These are phyloP conservation scores for Cyberlindnera veronae DNA, from an alignment of 805 yeast species.

Conservation along the genomic window DNA sequence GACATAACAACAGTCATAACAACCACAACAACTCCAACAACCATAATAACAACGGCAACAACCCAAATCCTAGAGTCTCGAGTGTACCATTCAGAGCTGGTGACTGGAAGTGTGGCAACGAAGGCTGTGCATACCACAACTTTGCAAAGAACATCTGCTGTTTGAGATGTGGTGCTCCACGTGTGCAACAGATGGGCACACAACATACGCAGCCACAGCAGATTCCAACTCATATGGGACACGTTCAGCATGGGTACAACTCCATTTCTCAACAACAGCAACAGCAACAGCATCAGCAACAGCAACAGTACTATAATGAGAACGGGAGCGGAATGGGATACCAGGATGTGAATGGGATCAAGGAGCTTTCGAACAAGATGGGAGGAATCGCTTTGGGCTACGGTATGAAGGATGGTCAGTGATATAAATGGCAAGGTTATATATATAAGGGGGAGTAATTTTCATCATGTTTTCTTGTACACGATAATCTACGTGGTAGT, in stretches of 20 bases:
- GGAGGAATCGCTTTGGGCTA: constrained; percentile 21
- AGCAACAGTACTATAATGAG: constrained; percentile 8
- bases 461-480: too few relatives aligned
- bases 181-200: constrained; percentile 25
- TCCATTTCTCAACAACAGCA: constrained; percentile 10
- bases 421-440: too few relatives aligned
- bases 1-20: constrained; percentile 14
- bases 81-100: constrained; percentile 95
- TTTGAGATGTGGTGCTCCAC: constrained; percentile 82
- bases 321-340: too few relatives aligned
- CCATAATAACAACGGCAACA: constrained; percentile 17
- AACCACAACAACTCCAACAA: constrained; percentile 22
- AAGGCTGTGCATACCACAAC: constrained; percentile 80
- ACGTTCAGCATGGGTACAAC: constrained; percentile 3
- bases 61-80: constrained; percentile 32
- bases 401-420: constrained; percentile 5
- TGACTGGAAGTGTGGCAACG: constrained; percentile 89
- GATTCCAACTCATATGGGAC: neutral
- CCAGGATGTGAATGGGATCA: constrained; percentile 8
- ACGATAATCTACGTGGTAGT: too few relatives aligned
- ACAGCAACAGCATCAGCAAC: neutral
- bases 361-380: constrained; percentile 21
- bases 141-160: constrained; percentile 89
- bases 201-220: constrained; percentile 10
- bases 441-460: too few relatives aligned